A percentile compares a stretch with the other conserved stretches of the same genome.
phyloP scores from a whole-genome alignment of 1,284 basidiomycete genomes.

The Amylostereum chailletii region DNA sequence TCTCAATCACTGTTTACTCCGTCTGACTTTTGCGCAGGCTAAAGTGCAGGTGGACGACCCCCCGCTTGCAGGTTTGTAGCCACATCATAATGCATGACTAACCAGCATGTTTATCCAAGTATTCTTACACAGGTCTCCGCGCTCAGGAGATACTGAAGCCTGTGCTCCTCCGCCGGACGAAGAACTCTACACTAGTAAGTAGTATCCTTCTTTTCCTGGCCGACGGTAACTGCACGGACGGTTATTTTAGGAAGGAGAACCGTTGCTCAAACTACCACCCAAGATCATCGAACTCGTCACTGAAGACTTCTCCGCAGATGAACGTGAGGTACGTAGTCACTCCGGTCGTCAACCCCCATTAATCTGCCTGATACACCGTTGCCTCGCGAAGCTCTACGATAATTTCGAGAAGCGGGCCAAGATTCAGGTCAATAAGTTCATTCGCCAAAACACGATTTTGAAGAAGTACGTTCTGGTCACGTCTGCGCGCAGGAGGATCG shows the following conservation, averaged over 20 bases:
- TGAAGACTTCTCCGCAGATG: constrained; percentile 50
- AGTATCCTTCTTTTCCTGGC: not conserved
- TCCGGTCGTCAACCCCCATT: no score
- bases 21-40: constrained; percentile 23
- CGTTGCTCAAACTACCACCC: constrained; percentile 46
- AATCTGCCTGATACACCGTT: no score
- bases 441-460: constrained; percentile 44
- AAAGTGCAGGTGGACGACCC: constrained; percentile 46
- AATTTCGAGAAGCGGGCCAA: constrained; percentile 46
- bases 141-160: constrained; percentile 56
- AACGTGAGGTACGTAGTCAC: constrained; percentile 40
- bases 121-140: constrained; percentile 22
- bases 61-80: constrained; percentile 39
- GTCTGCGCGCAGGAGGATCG: constrained; percentile 1
- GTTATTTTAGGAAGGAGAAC: constrained; percentile 38
- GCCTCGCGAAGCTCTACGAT: constrained; percentile 43
- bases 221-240: no score
- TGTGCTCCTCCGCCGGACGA: constrained; percentile 52
- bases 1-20: not conserved
- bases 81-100: constrained; percentile 14
- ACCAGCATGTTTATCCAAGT: not conserved
- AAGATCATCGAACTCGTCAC: constrained; percentile 53
- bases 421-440: constrained; percentile 48
- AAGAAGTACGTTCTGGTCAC: constrained; percentile 36
- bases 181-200: constrained; percentile 39